phyloP scores from a whole-genome alignment of 2,329 filamentous ascomycete genomes.

The Penicillium crustosum region DNA sequence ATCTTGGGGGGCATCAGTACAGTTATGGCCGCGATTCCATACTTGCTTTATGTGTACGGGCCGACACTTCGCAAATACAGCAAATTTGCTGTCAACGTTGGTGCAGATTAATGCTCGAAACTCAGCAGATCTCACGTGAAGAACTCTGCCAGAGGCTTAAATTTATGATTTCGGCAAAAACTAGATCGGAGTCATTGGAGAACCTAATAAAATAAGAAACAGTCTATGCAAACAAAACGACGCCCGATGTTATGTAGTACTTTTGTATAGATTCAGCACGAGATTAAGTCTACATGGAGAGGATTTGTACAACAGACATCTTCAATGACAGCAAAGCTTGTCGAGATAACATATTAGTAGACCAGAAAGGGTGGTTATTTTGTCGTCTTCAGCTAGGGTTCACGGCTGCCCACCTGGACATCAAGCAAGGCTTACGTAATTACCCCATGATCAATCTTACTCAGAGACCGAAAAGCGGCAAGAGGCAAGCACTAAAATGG shows the following conservation, averaged over 20 bases:
- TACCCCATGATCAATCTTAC: neutral
- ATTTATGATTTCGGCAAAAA: neutral
- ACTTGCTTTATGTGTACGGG: conserved; percentile 17
- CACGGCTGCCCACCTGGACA: too few species aligned
- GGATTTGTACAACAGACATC: too few species aligned
- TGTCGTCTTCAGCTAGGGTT: too few species aligned
- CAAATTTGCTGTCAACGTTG: neutral
- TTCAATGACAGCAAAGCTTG: too few species aligned
- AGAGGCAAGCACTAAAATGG: neutral
- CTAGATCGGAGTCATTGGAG: neutral
- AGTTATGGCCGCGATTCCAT: conserved; percentile 44
- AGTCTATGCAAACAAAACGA: neutral
- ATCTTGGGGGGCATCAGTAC: conserved; percentile 39
- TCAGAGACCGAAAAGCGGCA: neutral
- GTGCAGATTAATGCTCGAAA: neutral
- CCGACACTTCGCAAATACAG: conserved; percentile 8
- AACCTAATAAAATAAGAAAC: neutral
- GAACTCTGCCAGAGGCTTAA: too few species aligned
- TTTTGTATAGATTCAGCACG: neutral
- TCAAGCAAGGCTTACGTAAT: neutral
- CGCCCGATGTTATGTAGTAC: neutral
- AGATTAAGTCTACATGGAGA: too few species aligned
- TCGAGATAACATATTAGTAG: too few species aligned
- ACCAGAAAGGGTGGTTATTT: too few species aligned
- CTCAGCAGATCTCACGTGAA: neutral